Evolutionary conservation across 2,329 filamentous ascomycete species (phyloP), one percentile per base, ranked within the genome.

Genomic region (Pseudogymnoascus destructans): DNA sequence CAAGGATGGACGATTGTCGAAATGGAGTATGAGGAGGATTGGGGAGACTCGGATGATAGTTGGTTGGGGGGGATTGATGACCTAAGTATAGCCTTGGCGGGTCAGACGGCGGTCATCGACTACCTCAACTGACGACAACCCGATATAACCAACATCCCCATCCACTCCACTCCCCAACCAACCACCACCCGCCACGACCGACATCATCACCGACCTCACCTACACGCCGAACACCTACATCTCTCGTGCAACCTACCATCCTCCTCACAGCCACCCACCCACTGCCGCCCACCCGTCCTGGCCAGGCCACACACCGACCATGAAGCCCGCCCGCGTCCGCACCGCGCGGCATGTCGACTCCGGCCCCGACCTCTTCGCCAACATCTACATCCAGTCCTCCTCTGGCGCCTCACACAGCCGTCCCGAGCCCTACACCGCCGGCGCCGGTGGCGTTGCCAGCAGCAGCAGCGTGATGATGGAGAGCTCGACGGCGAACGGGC

Each of bases 401-500:
- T 21, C 17, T 9, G 9, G 13, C 36, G 15, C 9, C 35, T 17
- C 7, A 5, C 35, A 15, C 35, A 2, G 7, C n/a, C 11, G n/a
- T 8, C 17, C 36, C 9, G 13, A 40, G 3, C 1, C 17, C 13
- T 40, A 40, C 36, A 10, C 36, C 15, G 15, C 33, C 13, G 33
- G 15, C 15, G 15, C 36, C 7, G 35, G 35, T 15, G 35, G n/a
- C 35, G 35, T 17, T 17, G 10, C 15, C 36, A 10, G 2, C 35
- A 27, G 55, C 35, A 15, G 9, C 25, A 30, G 21, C 35, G 55
- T 17, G 11, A 27, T 36, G 25, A 58, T 58, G 56, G 17, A 57
- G 52, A 64, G 66, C 40, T 76, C 75, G 27, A 76, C 76, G 65
- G 70, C 83, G 64, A 83, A 81, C 63, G 92, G 92, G 71, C 88